Evolutionary conservation across 768 basidiomycete genomes (phyloP).

Genomic region (Lactarius hatsudake): DNA sequence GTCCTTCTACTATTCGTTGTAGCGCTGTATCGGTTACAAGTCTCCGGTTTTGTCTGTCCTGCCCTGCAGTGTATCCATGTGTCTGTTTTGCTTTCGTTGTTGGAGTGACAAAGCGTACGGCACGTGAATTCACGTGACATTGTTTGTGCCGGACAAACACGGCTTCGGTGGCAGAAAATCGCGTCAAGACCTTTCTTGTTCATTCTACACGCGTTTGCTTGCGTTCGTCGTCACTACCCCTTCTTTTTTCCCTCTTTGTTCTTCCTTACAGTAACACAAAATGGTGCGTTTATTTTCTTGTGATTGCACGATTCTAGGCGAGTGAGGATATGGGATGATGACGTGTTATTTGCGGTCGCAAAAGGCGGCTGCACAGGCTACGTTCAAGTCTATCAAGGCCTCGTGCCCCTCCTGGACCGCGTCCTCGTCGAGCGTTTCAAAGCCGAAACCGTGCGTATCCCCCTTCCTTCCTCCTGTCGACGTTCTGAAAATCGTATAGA

Average conservation of each 20-base stretch:
- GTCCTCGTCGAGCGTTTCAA: conserved; percentile 98
- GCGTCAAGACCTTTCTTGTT: no score
- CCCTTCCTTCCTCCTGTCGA: no score
- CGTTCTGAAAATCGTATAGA: conserved; percentile 46
- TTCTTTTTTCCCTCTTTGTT: not conserved
- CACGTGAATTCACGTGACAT: conserved; percentile 1
- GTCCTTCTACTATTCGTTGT: not conserved
- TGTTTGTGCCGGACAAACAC: conserved; percentile 15
- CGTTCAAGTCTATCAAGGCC: conserved; percentile 93
- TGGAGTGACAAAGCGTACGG: not conserved
- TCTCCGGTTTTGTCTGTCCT: not conserved
- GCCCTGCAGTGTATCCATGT: not conserved
- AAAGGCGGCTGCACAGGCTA: conserved; percentile 71
- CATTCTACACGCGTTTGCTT: not conserved
- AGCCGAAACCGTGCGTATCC: conserved; percentile 75
- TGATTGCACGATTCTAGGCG: not conserved
- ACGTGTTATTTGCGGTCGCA: not conserved
- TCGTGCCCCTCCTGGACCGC: conserved; percentile 92
- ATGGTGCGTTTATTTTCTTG: not conserved
- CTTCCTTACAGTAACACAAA: not conserved
- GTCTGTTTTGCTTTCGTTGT: not conserved
- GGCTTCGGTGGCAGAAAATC: not conserved
- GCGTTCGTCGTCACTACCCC: not conserved
- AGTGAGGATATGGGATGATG: not conserved
- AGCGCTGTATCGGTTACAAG: not conserved